A percentile compares a stretch with the other conserved stretches of the same genome.
Evolutionary conservation across 257 asterid species (phyloP).

Genomic region (Nicotiana sylvestris): DNA sequence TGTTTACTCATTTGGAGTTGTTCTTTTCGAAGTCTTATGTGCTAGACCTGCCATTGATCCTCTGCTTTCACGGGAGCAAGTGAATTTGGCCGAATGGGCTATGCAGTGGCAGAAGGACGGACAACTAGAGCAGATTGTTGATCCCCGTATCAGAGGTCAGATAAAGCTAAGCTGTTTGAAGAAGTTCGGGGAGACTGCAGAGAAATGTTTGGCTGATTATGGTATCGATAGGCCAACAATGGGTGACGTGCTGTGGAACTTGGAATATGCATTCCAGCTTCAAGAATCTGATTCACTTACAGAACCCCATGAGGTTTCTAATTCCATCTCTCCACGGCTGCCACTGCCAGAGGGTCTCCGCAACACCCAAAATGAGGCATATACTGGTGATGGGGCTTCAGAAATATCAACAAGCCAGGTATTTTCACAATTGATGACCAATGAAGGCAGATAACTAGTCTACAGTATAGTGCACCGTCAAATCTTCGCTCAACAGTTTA

Average conservation of each 20-base stretch:
- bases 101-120: conserved; percentile 65
- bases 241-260: conserved; percentile 80
- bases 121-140: conserved; percentile 45
- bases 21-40: conserved; percentile 63
- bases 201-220: conserved; percentile 65
- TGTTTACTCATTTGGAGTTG: conserved; percentile 74
- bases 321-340: conserved; percentile 10
- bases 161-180: conserved; percentile 44
- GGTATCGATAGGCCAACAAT: conserved; percentile 73
- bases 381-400: conserved; percentile 32
- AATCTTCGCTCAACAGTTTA: not conserved
- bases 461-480: not conserved
- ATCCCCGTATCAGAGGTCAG: conserved; percentile 35
- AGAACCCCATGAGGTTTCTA: conserved; percentile 10
- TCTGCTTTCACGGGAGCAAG: conserved; percentile 46
- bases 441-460: conserved; percentile 53
- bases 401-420: conserved; percentile 61
- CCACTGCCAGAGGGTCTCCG: conserved; percentile 20
- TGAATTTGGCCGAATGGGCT: conserved; percentile 71
- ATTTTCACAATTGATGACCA: conserved; percentile 71
- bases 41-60: conserved; percentile 75
- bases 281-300: conserved; percentile 37
- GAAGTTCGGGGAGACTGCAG: conserved; percentile 59
- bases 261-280: conserved; percentile 66
- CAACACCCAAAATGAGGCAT: conserved; percentile 13